These are phyloP conservation scores for Fistulina hepatica DNA, from an alignment of 1,284 basidiomycete species.

Conservation along the genomic window DNA sequence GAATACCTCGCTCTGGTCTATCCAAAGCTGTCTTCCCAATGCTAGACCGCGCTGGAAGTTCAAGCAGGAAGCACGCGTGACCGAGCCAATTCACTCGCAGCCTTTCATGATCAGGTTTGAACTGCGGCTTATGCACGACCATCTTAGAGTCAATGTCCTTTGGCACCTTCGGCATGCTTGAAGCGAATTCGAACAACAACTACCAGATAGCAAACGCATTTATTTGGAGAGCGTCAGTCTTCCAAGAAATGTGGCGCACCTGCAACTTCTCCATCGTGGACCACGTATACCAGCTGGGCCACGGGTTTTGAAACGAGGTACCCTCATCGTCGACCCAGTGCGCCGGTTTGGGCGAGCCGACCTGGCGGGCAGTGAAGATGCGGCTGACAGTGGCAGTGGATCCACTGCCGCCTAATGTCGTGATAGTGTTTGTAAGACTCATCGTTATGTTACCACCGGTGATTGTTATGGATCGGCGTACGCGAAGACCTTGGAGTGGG, in stretches of 20 bases:
- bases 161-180: not conserved
- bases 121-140: not conserved
- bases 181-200: not conserved
- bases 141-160: not conserved
- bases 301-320: not conserved
- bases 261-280: not conserved
- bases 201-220: not conserved
- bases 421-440: no score
- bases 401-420: no score
- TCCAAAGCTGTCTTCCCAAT: no score
- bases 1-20: conserved; percentile 43
- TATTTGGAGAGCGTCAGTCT: not conserved
- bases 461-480: no score
- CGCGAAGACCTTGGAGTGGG: no score
- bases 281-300: not conserved
- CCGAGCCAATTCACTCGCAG: conserved; percentile 52
- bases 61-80: conserved; percentile 64
- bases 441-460: no score
- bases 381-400: no score
- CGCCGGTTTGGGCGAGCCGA: no score
- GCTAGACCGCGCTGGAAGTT: conserved; percentile 37
- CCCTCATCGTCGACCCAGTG: not conserved
- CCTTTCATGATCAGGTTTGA: not conserved
- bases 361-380: no score
- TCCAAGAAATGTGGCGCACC: not conserved